Conservation (phyloP, 768 basidiomycete species). For the Leucocoprinus sp. region DNA sequence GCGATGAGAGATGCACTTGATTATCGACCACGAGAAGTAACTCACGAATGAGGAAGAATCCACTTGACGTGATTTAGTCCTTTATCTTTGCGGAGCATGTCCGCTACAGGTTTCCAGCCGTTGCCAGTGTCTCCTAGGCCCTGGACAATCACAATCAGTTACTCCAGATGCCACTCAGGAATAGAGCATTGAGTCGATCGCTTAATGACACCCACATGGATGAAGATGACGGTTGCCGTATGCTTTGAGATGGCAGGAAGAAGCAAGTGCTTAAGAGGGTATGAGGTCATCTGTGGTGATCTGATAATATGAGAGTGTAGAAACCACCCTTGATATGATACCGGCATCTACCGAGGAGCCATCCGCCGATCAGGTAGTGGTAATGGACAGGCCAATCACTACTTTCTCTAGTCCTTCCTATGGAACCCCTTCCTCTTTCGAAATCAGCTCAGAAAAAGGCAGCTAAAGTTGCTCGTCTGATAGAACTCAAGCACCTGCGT, state of each 20-base stretch:
- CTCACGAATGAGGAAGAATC: constrained; percentile 80
- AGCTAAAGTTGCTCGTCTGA: constrained; percentile 59
- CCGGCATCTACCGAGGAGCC: constrained; percentile 42
- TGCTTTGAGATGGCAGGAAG: constrained; percentile 55
- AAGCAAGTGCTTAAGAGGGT: constrained; percentile 39
- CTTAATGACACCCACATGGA: constrained; percentile 55
- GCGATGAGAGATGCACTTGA: background rate
- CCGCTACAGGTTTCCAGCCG: constrained; percentile 74
- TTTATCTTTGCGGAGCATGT: constrained; percentile 48
- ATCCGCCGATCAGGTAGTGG: background rate
- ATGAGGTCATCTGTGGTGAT: constrained; percentile 21
- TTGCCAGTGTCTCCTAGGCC: constrained; percentile 69
- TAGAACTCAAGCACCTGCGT: constrained; percentile 62
- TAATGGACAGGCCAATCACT: constrained; percentile 6
- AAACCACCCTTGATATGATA: constrained; percentile 31
- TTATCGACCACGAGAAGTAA: constrained; percentile 9
- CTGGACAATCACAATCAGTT: constrained; percentile 25
- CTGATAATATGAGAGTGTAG: constrained; percentile 8
- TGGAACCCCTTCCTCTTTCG: constrained; percentile 37
- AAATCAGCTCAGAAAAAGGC: constrained; percentile 76
- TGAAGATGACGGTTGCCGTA: constrained; percentile 81
- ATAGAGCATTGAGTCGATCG: background rate
- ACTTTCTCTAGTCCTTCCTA: constrained; percentile 7
- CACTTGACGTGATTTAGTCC: constrained; percentile 75
- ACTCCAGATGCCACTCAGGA: background rate